phyloP scores from a whole-genome alignment of 768 basidiomycete species.

The Suillus paluster region DNA sequence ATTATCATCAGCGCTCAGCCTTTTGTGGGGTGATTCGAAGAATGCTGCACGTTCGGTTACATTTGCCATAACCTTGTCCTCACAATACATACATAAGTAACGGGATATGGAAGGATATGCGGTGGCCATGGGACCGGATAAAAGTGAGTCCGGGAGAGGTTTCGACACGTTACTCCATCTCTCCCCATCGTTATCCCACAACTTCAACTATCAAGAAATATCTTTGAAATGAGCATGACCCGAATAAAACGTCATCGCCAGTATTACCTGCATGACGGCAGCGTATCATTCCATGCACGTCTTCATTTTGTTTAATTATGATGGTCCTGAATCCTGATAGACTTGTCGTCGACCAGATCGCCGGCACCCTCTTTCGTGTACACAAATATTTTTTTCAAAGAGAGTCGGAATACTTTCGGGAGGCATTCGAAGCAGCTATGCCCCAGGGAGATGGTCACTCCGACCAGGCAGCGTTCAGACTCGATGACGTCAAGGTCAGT shows the following conservation, averaged over 20 bases:
- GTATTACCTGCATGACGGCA: background rate
- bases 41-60: background rate
- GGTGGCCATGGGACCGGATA: background rate
- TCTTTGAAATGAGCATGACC: background rate
- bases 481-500: slow-evolving; percentile 30
- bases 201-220: background rate
- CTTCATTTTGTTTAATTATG: background rate
- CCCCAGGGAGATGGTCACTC: slow-evolving; percentile 9
- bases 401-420: slow-evolving; percentile 37
- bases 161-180: background rate
- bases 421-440: slow-evolving; percentile 21
- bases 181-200: background rate
- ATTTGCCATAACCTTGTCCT: background rate
- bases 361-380: slow-evolving; percentile 37
- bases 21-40: background rate
- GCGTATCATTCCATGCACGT: slow-evolving; percentile 1
- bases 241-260: background rate
- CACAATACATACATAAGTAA: background rate
- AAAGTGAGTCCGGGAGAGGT: background rate
- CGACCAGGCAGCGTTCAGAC: slow-evolving; percentile 9
- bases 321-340: background rate
- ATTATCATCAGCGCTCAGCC: background rate
- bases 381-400: slow-evolving; percentile 44
- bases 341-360: slow-evolving; percentile 32
- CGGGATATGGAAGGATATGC: background rate